Conservation (phyloP, 2,329 filamentous ascomycete genomes). For the Verticillium zaregamsianum region DNA sequence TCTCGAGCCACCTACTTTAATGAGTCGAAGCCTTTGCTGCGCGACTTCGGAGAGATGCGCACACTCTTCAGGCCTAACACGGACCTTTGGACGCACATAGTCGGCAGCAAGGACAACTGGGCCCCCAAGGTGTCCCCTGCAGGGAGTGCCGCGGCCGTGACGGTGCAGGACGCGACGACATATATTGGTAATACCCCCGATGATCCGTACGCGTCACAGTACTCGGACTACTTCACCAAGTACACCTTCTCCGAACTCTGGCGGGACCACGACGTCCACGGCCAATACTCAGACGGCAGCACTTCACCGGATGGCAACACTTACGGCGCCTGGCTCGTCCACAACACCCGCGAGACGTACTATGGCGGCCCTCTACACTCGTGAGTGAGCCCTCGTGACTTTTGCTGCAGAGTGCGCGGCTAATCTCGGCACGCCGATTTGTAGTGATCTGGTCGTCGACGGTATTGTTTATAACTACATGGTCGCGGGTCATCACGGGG, state of each 20-base stretch:
- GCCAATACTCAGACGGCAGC: constrained; percentile 34
- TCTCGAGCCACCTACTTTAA: constrained; percentile 57
- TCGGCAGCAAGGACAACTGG: constrained; percentile 51
- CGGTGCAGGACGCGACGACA: constrained; percentile 63
- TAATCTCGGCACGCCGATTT: no score
- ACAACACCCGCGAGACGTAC: constrained; percentile 61
- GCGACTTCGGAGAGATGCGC: constrained; percentile 57
- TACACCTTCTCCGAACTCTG: constrained; percentile 58
- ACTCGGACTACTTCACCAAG: constrained; percentile 62
- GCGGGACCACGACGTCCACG: constrained; percentile 55
- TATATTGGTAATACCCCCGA: constrained; percentile 49
- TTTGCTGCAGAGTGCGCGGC: not conserved
- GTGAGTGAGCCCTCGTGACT: not conserved
- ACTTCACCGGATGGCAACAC: constrained; percentile 44
- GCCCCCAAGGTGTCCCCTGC: constrained; percentile 39
- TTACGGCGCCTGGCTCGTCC: constrained; percentile 59
- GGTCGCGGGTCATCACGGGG: constrained; percentile 59
- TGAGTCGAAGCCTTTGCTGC: constrained; percentile 47
- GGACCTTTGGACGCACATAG: constrained; percentile 57
- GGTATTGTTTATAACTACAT: constrained; percentile 64
- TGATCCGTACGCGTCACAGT: constrained; percentile 51
- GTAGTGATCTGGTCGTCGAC: constrained; percentile 53
- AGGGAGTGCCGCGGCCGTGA: constrained; percentile 34
- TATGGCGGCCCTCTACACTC: constrained; percentile 59
- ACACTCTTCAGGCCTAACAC: constrained; percentile 58